Evolutionary conservation across 2,329 filamentous ascomycete genomes (phyloP).

Genomic region (Sordariomycetes sp.): DNA sequence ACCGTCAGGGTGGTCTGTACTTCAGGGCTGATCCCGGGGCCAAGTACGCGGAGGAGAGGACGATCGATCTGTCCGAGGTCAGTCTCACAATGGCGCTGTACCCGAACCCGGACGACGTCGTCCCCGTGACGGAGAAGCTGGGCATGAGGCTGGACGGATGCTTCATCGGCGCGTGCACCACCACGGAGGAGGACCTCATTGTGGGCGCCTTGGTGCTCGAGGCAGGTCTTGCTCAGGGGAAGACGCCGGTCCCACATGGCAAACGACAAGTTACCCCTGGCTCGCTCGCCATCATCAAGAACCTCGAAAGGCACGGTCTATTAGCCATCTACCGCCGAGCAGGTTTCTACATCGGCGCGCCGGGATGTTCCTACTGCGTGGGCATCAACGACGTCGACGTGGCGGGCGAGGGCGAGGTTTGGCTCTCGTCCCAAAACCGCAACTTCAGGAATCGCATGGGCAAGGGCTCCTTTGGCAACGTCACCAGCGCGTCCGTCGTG

Average conservation of each 20-base stretch:
- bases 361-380: conserved; percentile 33
- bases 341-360: conserved; percentile 27
- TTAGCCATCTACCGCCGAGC: conserved; percentile 25
- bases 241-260: conserved; percentile 17
- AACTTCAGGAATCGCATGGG: conserved; percentile 36
- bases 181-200: conserved; percentile 31
- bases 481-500: conserved; percentile 34
- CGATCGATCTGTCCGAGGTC: conserved; percentile 27
- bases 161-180: conserved; percentile 36
- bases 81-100: conserved; percentile 26
- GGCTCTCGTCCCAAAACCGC: conserved; percentile 32
- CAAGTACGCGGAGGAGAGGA: conserved; percentile 20
- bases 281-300: conserved; percentile 22
- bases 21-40: conserved; percentile 27
- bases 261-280: conserved; percentile 29
- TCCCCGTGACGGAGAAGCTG: conserved; percentile 20
- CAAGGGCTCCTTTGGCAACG: conserved; percentile 23
- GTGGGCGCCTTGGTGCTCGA: conserved; percentile 28
- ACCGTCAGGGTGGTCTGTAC: conserved; percentile 21
- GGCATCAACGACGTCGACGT: conserved; percentile 29
- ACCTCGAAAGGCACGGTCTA: conserved; percentile 20
- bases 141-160: conserved; percentile 26
- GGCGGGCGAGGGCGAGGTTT: conserved; percentile 27
- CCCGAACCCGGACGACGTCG: conserved; percentile 30
- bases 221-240: conserved; percentile 20